A percentile compares a stretch with the other conserved stretches of the same genome.
These are phyloP conservation scores for Pyricularia sp. DNA, from an alignment of 2,329 filamentous ascomycete genomes.

Conservation along the genomic window DNA sequence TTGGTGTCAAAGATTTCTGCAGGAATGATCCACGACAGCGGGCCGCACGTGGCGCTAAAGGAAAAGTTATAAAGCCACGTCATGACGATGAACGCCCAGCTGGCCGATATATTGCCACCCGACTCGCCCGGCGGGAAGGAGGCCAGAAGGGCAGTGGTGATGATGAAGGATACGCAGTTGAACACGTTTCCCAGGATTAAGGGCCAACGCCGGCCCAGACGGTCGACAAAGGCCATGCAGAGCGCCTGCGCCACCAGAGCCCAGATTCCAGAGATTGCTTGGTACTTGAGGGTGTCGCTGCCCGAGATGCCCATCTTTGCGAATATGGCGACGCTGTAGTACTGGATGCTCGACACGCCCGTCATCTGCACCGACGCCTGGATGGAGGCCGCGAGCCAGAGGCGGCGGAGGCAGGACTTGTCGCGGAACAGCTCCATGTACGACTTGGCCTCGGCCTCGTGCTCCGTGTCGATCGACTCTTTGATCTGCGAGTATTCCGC, in stretches of 20 bases:
- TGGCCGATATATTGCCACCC: conserved; percentile 27
- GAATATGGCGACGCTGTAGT: conserved; percentile 58
- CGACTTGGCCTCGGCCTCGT: conserved; percentile 55
- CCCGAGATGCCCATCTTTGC: conserved; percentile 53
- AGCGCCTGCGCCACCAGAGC: conserved; percentile 54
- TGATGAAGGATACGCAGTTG: conserved; percentile 61
- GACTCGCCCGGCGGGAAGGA: conserved; percentile 47
- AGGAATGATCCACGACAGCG: conserved; percentile 43
- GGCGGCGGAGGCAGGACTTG: conserved; percentile 53
- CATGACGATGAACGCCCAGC: conserved; percentile 62
- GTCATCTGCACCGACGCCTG: conserved; percentile 68
- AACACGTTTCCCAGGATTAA: conserved; percentile 59
- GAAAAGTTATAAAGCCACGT: conserved; percentile 75
- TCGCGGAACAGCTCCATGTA: conserved; percentile 56
- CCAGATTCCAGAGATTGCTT: conserved; percentile 61
- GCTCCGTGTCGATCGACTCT: conserved; percentile 49
- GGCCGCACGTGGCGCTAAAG: conserved; percentile 59
- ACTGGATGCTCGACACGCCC: conserved; percentile 58
- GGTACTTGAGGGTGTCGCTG: conserved; percentile 56
- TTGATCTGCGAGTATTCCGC: conserved; percentile 63
- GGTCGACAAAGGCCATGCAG: conserved; percentile 58
- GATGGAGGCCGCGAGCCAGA: conserved; percentile 55
- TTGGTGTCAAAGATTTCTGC: conserved; percentile 69
- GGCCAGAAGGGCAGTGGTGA: conserved; percentile 21
- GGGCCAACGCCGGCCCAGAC: conserved; percentile 56